Conservation (phyloP, 2,329 filamentous ascomycete species). For the Fusarium euwallaceae region DNA sequence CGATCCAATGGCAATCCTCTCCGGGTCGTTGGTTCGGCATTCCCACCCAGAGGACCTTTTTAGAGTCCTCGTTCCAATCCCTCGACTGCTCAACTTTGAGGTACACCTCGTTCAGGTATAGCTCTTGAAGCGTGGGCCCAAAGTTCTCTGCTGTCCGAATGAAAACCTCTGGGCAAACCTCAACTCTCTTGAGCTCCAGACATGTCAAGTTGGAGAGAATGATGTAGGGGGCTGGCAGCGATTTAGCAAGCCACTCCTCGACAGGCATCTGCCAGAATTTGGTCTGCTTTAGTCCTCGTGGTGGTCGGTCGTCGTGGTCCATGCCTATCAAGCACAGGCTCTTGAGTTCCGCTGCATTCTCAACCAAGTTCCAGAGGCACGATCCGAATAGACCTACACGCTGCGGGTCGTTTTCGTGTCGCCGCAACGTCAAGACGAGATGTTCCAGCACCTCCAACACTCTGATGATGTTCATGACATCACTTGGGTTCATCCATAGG, state of each 20-base stretch:
- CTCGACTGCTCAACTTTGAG: conserved; percentile 57
- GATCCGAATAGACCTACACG: conserved; percentile 57
- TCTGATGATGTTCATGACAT: conserved; percentile 62
- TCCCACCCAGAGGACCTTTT: conserved; percentile 60
- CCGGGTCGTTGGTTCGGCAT: conserved; percentile 57
- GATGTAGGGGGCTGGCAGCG: conserved; percentile 54
- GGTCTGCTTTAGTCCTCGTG: conserved; percentile 55
- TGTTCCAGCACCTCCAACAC: conserved; percentile 58
- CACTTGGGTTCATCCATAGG: conserved; percentile 65
- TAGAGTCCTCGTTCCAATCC: conserved; percentile 50
- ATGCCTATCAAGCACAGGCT: conserved; percentile 64
- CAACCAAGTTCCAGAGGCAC: conserved; percentile 64
- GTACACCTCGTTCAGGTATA: conserved; percentile 61
- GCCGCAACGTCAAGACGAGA: conserved; percentile 61
- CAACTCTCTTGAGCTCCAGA: conserved; percentile 60
- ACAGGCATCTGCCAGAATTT: conserved; percentile 52
- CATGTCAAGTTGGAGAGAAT: conserved; percentile 55
- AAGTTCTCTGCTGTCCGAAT: conserved; percentile 52
- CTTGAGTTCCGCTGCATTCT: conserved; percentile 58
- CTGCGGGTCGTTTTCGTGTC: conserved; percentile 55
- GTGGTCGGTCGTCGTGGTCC: conserved; percentile 56
- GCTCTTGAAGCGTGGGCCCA: conserved; percentile 56
- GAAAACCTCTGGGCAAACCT: conserved; percentile 55
- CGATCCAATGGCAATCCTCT: conserved; percentile 57
- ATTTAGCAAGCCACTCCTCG: conserved; percentile 57